Base-by-base conservation (phyloP, 2,329 filamentous ascomycete species). In the Pseudocercospora musae region DNA sequence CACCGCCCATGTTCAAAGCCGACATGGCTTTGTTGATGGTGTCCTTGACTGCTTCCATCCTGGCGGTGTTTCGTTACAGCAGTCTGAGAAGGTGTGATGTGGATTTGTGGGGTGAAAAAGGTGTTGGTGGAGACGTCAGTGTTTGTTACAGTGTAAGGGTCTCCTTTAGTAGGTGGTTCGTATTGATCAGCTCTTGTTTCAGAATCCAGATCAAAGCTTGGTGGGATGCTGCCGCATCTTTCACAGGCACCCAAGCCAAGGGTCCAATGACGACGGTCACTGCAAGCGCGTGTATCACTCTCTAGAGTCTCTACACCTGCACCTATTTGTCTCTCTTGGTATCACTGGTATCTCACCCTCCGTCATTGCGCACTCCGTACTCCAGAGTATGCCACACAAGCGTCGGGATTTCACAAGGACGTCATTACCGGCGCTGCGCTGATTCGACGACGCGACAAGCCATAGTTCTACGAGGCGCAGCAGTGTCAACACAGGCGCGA, bases 31-130 rank as follows among this genome's bases (percentile, higher is more conserved):
- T 67, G 63, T 64, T 66, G 60, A 65, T 59, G 23, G 66, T 58
- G n/a, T 63, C 62, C 50, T 67, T 68, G 61, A 68, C 49, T 33
- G 66, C 62, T 52, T 68, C 65, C 66, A 68, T 68, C 59, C 25
- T 64, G 31, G 44, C 49, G 49, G 21, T 18, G 49, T 53, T 20
- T 4, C 29, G 49, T 25, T 50, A 18, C 6, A 40, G 37, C 37
- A 40, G 37, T 40, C 15, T n/a, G 37, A 42, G 21, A 18, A 57
- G 20, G 27, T 10, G 13, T 44, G n/a, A 52, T 50, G 11, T n/a
- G 44, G 21, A 21, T 13, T 11, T 18, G 37, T 27, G 15, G 9
- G 11, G 20, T 3, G 13, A 42, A 33, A 15, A 15, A 37, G 33
- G 15, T 7, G 1, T 4, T 18, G 4, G 6, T n/a, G 37, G 11